Evolutionary conservation across 2,329 filamentous ascomycete genomes (phyloP).

Genomic region (Colletotrichum sp.): DNA sequence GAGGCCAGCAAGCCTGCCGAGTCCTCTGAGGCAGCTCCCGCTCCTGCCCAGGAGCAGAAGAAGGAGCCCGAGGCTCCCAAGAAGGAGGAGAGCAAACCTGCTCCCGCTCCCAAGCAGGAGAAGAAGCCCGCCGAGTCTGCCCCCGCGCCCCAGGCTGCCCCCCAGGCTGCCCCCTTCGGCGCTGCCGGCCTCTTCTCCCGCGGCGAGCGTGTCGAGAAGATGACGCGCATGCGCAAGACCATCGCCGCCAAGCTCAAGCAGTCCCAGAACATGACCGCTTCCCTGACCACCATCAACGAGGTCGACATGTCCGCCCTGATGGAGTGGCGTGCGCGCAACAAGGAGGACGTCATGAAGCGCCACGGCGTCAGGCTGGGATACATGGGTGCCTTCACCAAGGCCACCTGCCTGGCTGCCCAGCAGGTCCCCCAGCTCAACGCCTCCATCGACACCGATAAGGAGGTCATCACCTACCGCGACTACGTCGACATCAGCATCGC

Average conservation of each 20-base stretch:
- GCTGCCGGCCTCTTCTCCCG: conserved; percentile 9
- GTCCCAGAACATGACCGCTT: conserved; percentile 72
- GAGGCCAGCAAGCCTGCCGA: not conserved
- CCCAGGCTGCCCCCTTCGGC: not conserved
- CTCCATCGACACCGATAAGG: conserved; percentile 58
- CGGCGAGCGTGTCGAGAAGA: conserved; percentile 27
- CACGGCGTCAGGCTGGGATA: conserved; percentile 60
- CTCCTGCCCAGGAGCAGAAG: conserved; percentile 10
- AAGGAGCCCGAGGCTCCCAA: conserved; percentile 16
- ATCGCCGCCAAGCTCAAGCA: conserved; percentile 72
- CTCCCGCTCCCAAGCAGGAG: not conserved
- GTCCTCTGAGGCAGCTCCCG: not conserved
- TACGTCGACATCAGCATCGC: conserved; percentile 77
- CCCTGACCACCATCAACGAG: conserved; percentile 64
- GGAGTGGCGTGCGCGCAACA: conserved; percentile 68
- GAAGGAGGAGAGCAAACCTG: conserved; percentile 17
- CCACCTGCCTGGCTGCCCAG: conserved; percentile 67
- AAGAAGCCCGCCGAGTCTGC: conserved; percentile 1
- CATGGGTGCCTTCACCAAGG: conserved; percentile 79
- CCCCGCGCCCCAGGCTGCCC: not conserved
- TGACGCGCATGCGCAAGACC: conserved; percentile 76
- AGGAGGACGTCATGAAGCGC: conserved; percentile 42
- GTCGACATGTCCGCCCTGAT: conserved; percentile 68
- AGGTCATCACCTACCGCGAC: conserved; percentile 62
- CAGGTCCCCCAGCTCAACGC: conserved; percentile 77